Percentiles rank a stretch among this genome's conserved stretches.
These are phyloP conservation scores for Tillandsia leiboldiana DNA, from an alignment of 176 grass and related monocot species.

Conservation along the genomic window DNA sequence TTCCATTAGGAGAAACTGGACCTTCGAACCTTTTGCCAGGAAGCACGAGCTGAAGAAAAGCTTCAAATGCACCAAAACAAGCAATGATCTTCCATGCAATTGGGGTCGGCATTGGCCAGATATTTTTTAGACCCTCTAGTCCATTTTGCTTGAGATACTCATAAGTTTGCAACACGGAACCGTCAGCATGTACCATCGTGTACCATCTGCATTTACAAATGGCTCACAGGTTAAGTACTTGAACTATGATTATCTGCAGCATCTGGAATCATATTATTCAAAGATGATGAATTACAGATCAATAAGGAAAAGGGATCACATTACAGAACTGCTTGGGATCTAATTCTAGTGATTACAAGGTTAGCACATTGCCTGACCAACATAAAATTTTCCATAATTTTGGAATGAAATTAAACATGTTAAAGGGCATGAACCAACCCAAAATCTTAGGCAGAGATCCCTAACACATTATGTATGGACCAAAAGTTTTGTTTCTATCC, in stretches of 20 bases:
- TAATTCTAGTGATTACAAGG: no score
- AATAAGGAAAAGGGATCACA: neutral
- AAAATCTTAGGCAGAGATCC: no score
- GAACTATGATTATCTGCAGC: neutral
- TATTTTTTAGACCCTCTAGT: constrained; percentile 50
- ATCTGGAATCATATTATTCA: neutral
- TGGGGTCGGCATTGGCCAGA: constrained; percentile 70
- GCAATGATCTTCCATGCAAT: constrained; percentile 90
- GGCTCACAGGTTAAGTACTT: neutral
- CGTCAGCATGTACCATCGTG: constrained; percentile 92
- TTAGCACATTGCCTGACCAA: no score
- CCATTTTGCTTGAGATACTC: constrained; percentile 60
- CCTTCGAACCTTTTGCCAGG: constrained; percentile 89
- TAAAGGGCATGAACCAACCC: no score
- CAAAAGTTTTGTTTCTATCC: no score
- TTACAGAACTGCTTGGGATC: no score
- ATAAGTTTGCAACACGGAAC: constrained; percentile 64
- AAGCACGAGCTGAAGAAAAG: constrained; percentile 71
- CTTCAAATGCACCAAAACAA: constrained; percentile 83
- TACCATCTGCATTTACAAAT: constrained; percentile 59
- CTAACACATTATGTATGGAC: no score
- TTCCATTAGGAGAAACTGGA: constrained; percentile 54
- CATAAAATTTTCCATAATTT: no score
- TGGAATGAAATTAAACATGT: no score
- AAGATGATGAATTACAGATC: no score